Conservation (phyloP, 1,284 basidiomycete genomes). For the Cryptococcus amylolentus region DNA sequence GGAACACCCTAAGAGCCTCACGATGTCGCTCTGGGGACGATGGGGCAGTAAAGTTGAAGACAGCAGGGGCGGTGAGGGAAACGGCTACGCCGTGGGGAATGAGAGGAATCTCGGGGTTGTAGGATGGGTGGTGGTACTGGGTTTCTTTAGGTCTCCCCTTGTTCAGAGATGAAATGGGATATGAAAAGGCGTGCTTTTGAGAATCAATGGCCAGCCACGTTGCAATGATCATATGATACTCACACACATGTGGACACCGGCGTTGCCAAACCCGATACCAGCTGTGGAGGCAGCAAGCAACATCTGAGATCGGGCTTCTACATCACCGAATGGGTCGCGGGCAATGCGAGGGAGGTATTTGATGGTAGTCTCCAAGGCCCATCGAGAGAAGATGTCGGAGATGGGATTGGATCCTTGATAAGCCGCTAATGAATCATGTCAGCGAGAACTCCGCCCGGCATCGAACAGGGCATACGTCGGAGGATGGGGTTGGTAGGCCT, state of each 20-base stretch:
- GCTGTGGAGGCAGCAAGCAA: constrained; percentile 65
- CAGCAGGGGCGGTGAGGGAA: constrained; percentile 80
- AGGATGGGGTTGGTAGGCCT: constrained; percentile 85
- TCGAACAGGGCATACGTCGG: constrained; percentile 56
- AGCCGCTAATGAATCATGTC: constrained; percentile 50
- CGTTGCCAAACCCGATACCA: constrained; percentile 94
- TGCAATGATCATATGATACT: constrained; percentile 2
- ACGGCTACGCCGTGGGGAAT: constrained; percentile 90
- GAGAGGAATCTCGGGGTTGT: constrained; percentile 75
- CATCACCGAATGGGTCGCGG: constrained; percentile 66
- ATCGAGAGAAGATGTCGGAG: constrained; percentile 91
- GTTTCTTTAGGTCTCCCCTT: constrained; percentile 85
- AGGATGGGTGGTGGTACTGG: constrained; percentile 68
- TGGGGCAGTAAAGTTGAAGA: constrained; percentile 90
- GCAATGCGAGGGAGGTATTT: constrained; percentile 85
- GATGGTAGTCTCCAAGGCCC: constrained; percentile 88
- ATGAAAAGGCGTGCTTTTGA: constrained; percentile 39
- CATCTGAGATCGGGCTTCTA: constrained; percentile 86
- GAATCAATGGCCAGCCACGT: neutral
- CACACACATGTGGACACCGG: constrained; percentile 76
- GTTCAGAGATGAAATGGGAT: constrained; percentile 81
- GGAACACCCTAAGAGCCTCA: constrained; percentile 81
- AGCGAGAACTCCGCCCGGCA: neutral
- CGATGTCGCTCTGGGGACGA: constrained; percentile 87
- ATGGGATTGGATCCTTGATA: constrained; percentile 97